Conservation (phyloP, 83 land plant species). For the Diphasiastrum complanatum region DNA sequence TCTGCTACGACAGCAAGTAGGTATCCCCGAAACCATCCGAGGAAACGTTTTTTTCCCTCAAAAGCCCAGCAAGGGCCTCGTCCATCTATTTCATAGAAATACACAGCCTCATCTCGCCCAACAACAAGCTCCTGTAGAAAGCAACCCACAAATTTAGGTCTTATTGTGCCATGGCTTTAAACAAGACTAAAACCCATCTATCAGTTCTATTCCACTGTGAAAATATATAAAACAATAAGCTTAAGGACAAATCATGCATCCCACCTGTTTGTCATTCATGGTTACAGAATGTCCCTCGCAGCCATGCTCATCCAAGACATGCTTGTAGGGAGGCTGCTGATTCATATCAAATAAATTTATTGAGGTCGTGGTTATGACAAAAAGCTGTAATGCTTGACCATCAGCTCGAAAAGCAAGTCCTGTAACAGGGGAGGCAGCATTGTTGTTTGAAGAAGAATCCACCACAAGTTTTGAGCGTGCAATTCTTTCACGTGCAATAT, state of each 20-base stretch:
- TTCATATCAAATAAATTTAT: slow-evolving; percentile 68
- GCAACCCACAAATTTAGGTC: neutral
- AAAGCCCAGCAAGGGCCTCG: slow-evolving; percentile 99
- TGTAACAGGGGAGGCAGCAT: slow-evolving; percentile 46
- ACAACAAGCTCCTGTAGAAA: slow-evolving; percentile 82
- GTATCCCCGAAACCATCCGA: slow-evolving; percentile 96
- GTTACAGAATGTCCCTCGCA: slow-evolving; percentile 55
- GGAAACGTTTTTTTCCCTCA: slow-evolving; percentile 79
- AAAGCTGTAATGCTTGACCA: slow-evolving; percentile 70
- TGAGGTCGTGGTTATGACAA: slow-evolving; percentile 74
- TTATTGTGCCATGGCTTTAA: neutral
- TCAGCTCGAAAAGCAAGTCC: slow-evolving; percentile 81
- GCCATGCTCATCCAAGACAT: slow-evolving; percentile 76
- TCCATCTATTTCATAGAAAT: slow-evolving; percentile 91
- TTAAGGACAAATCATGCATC: slow-evolving; percentile 9
- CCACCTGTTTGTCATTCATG: slow-evolving; percentile 87
- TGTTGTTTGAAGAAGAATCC: slow-evolving; percentile 30
- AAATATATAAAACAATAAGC: neutral
- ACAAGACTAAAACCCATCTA: neutral
- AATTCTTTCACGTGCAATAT: slow-evolving; percentile 77
- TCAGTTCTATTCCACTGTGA: neutral
- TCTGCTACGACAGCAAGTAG: slow-evolving; percentile 71
- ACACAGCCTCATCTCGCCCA: slow-evolving; percentile 87
- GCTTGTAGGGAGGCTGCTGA: slow-evolving; percentile 60
- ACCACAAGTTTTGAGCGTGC: slow-evolving; percentile 63